Conservation (phyloP, 768 basidiomycete species). For the Tulasnella sp. region DNA sequence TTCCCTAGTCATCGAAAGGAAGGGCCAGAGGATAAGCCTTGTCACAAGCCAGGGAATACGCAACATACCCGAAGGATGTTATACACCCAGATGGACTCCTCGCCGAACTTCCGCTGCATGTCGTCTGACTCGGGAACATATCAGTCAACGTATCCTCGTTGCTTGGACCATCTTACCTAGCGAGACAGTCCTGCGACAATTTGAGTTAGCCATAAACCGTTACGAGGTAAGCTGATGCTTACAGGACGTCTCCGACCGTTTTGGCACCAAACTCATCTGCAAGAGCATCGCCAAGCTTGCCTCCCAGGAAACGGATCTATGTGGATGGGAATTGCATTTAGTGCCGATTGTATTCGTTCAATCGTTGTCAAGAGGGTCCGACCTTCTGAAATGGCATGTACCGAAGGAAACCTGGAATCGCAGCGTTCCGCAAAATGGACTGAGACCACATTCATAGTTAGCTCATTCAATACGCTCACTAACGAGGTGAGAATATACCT, state of each 20-base stretch:
- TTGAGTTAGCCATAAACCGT: background rate
- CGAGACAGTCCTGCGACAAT: background rate
- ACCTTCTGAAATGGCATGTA: conserved; percentile 88
- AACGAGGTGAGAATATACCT: conserved; percentile 36
- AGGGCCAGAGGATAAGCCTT: background rate
- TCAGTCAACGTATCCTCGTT: background rate
- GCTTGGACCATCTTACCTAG: background rate
- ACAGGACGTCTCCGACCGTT: conserved; percentile 87
- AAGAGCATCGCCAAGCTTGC: conserved; percentile 82
- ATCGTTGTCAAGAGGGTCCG: background rate
- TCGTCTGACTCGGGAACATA: conserved; percentile 37
- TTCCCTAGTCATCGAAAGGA: conserved; percentile 41
- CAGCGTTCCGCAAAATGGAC: conserved; percentile 59
- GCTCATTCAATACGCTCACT: background rate
- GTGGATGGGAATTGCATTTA: background rate
- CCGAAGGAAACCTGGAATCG: conserved; percentile 72
- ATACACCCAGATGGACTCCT: conserved; percentile 81
- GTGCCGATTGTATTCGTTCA: background rate
- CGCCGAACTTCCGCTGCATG: conserved; percentile 71
- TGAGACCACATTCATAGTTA: conserved; percentile 39
- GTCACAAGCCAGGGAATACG: background rate
- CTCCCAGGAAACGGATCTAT: conserved; percentile 88
- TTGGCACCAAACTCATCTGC: conserved; percentile 81
- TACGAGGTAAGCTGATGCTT: conserved; percentile 23
- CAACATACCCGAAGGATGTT: conserved; percentile 65